phyloP scores from a whole-genome alignment of 2,329 filamentous ascomycete species.

The Thermoascus crustaceus region DNA sequence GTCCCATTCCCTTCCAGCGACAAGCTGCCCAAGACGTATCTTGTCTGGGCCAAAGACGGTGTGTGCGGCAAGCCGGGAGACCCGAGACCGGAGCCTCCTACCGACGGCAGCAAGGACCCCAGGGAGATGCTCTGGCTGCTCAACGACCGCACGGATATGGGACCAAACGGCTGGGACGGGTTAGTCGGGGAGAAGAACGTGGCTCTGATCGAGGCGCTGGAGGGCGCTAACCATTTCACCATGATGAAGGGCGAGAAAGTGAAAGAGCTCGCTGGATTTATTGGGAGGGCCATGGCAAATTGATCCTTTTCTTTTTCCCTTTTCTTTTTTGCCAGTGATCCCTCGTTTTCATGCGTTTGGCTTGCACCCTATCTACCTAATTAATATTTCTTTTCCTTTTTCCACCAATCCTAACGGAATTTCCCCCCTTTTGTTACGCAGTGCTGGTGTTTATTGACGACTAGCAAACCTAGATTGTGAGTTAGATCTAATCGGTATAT shows the following conservation, averaged over 20 bases:
- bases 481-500: too few species aligned
- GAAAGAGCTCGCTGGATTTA: conserved; percentile 7
- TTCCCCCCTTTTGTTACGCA: too few species aligned
- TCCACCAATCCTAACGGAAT: too few species aligned
- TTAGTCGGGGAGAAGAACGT: conserved; percentile 34
- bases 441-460: too few species aligned
- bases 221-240: conserved; percentile 30
- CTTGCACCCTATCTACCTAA: too few species aligned
- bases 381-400: too few species aligned
- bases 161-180: conserved; percentile 40
- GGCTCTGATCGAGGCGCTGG: conserved; percentile 23
- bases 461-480: too few species aligned
- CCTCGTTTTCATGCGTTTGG: background rate
- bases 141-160: conserved; percentile 41
- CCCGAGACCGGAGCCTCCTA: conserved; percentile 31
- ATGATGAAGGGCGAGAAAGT: conserved; percentile 11
- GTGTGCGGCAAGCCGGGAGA: conserved; percentile 37
- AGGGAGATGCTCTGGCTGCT: conserved; percentile 43
- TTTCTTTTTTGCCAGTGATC: background rate
- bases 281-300: conserved; percentile 6
- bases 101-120: conserved; percentile 34
- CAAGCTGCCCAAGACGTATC: conserved; percentile 34
- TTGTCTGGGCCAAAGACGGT: conserved; percentile 43
- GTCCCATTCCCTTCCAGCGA: conserved; percentile 25
- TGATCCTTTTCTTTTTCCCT: background rate